phyloP scores from a whole-genome alignment of 176 grass and related monocot genomes.

The Cocos nucifera region DNA sequence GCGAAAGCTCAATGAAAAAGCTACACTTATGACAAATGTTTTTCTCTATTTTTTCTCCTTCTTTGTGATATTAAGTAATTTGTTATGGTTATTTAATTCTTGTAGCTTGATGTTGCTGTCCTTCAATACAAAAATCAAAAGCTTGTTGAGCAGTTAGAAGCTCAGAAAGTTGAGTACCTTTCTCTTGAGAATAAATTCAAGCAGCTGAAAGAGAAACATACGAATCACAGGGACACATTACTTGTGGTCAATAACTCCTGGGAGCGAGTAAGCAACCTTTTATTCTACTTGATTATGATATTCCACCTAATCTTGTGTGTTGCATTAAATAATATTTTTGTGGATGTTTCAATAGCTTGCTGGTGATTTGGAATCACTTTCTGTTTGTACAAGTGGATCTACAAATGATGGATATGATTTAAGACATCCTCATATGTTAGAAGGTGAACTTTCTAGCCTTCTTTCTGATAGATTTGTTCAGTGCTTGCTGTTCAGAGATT shows the following conservation, averaged over 20 bases:
- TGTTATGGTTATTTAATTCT: not conserved
- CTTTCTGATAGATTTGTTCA: not conserved
- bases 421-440: conserved; percentile 15
- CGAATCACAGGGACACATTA: conserved; percentile 36
- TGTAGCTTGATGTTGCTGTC: conserved; percentile 71
- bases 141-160: conserved; percentile 73
- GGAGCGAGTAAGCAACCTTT: conserved; percentile 37
- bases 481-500: no score
- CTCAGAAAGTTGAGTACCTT: conserved; percentile 61
- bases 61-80: conserved; percentile 10
- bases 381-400: conserved; percentile 37
- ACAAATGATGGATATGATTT: conserved; percentile 24
- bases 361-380: conserved; percentile 42
- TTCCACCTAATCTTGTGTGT: not conserved
- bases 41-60: conserved; percentile 10
- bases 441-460: conserved; percentile 26
- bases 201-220: conserved; percentile 62
- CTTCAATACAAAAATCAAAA: conserved; percentile 92
- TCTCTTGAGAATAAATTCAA: conserved; percentile 63
- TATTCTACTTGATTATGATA: not conserved
- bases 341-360: conserved; percentile 43
- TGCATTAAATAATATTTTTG: not conserved
- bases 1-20: not conserved
- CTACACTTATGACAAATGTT: not conserved
- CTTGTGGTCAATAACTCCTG: conserved; percentile 56